These are phyloP conservation scores for Lodderomyces elongisporus DNA, from an alignment of 1,139 yeast species.

Conservation along the genomic window DNA sequence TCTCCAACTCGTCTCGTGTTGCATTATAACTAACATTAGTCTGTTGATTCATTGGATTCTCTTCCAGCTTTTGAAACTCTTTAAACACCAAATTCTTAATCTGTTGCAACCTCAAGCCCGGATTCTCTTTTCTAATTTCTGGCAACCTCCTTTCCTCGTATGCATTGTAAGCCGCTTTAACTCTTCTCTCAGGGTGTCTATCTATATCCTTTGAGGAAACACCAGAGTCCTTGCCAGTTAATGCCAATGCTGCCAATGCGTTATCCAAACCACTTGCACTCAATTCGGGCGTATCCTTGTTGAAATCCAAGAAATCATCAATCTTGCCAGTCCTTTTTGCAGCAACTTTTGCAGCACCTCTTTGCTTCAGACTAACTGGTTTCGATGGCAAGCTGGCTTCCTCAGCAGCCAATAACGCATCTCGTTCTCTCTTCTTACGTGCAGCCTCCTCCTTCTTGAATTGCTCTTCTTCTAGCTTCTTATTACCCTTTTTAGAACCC, in stretches of 20 bases:
- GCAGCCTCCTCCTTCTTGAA: slow-evolving; percentile 62
- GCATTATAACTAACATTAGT: slow-evolving; percentile 65
- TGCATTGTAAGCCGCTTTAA: slow-evolving; percentile 74
- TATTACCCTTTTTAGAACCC: slow-evolving; percentile 66
- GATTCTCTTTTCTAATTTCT: slow-evolving; percentile 67
- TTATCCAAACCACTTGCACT: slow-evolving; percentile 73
- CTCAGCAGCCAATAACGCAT: slow-evolving; percentile 56
- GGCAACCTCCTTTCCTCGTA: slow-evolving; percentile 72
- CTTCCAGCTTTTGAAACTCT: slow-evolving; percentile 77
- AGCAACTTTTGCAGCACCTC: slow-evolving; percentile 72
- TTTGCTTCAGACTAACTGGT: slow-evolving; percentile 47
- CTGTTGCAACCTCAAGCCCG: slow-evolving; percentile 78
- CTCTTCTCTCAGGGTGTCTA: slow-evolving; percentile 85
- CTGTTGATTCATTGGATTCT: slow-evolving; percentile 81
- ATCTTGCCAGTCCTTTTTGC: slow-evolving; percentile 59
- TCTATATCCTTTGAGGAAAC: slow-evolving; percentile 62
- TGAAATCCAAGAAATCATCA: slow-evolving; percentile 56
- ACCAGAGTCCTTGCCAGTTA: slow-evolving; percentile 54
- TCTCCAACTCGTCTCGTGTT: slow-evolving; percentile 46
- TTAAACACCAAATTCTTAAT: slow-evolving; percentile 67
- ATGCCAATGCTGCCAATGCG: slow-evolving; percentile 72
- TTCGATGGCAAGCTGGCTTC: slow-evolving; percentile 60
- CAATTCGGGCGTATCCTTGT: slow-evolving; percentile 47
- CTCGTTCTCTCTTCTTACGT: slow-evolving; percentile 61
- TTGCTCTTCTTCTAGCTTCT: slow-evolving; percentile 63